These are phyloP conservation scores for Phytopythium sindhum DNA, from an alignment of 352 stramenopile genomes.

Conservation along the genomic window DNA sequence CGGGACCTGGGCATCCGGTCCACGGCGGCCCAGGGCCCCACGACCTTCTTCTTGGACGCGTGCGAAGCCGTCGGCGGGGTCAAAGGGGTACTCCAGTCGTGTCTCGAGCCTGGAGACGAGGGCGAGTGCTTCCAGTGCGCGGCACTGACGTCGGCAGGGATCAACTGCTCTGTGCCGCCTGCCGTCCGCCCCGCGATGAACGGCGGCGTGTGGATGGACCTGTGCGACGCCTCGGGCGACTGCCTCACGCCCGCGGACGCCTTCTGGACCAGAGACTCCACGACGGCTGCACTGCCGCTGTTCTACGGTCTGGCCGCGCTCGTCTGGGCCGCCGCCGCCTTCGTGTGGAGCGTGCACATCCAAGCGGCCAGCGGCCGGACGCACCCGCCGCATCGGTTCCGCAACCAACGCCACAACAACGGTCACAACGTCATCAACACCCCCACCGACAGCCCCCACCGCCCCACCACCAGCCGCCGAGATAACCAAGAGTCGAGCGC, in stretches of 20 bases:
- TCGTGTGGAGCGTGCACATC: slow-evolving; percentile 56
- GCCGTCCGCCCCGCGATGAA: slow-evolving; percentile 25
- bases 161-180: slow-evolving; percentile 22
- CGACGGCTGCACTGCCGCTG: slow-evolving; percentile 12
- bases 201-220: slow-evolving; percentile 47
- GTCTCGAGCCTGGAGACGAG: slow-evolving; percentile 13
- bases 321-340: slow-evolving; percentile 25
- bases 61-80: slow-evolving; percentile 49
- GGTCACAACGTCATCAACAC: too few species aligned
- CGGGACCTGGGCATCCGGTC: slow-evolving; percentile 2
- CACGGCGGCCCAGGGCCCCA: not conserved
- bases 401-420: not conserved
- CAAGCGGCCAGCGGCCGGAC: slow-evolving; percentile 16
- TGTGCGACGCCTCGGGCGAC: slow-evolving; percentile 36
- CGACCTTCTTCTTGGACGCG: slow-evolving; percentile 42
- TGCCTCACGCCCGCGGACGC: slow-evolving; percentile 25
- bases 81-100: slow-evolving; percentile 46
- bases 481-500: not conserved
- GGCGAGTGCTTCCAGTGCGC: slow-evolving; percentile 38
- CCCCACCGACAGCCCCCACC: not conserved
- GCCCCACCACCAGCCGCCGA: not conserved
- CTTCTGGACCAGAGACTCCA: not conserved
- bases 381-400: not conserved
- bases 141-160: slow-evolving; percentile 6
- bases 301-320: slow-evolving; percentile 36